Base-by-base conservation (phyloP, 2,329 filamentous ascomycete species). In the Cladosporium velox region DNA sequence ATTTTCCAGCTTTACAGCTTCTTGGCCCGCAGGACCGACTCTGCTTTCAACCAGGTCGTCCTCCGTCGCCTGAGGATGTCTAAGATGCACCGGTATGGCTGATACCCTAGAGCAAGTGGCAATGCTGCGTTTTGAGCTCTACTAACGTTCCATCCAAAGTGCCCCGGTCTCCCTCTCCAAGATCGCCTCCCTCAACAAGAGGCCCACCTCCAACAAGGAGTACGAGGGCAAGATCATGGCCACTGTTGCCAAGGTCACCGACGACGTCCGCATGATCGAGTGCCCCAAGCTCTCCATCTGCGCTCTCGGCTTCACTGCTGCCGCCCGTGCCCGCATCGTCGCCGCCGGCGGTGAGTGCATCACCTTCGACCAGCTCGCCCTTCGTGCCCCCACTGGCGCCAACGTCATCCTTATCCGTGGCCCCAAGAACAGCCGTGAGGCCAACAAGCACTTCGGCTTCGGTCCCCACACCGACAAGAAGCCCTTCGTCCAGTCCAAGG, bases 391-490 rank as follows among this genome's bases (percentile, higher is more conserved):
- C 73, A 99, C 94, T 75, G 95, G 95, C 78, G 89, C 90, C 86
- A 97, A 98, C 90, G 98, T 95, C 73, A 87, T 99, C 77, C 90
- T 98, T 78, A 90, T 99, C 81, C 92, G 95, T 82, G 95, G 95
- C 72, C 93, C 95, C 83, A 99, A 97, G 92, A 98, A 98, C 85
- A 83, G 92, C 77, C 90, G 95, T 81, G 95, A 99, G 89, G 92
- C 95, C 71, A 86, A 98, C 83, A 98, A 96, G 91, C 96, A 99
- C 87, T 99, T 99, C 81, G 95, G 96, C 81, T 91, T 99, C 77
- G 96, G 95, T 74, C 95, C 95, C 73, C 95, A 99, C 89, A 93
- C 89, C 83, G 86, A 96, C 90, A 99, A 98, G 94, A 98, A 97
- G 89, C 94, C 94, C 76, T 91, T 96, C 77, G 88, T 99, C 79